These are phyloP conservation scores for Parathielavia hyrcaniae DNA, from an alignment of 495 filamentous ascomycete species.

Conservation along the genomic window DNA sequence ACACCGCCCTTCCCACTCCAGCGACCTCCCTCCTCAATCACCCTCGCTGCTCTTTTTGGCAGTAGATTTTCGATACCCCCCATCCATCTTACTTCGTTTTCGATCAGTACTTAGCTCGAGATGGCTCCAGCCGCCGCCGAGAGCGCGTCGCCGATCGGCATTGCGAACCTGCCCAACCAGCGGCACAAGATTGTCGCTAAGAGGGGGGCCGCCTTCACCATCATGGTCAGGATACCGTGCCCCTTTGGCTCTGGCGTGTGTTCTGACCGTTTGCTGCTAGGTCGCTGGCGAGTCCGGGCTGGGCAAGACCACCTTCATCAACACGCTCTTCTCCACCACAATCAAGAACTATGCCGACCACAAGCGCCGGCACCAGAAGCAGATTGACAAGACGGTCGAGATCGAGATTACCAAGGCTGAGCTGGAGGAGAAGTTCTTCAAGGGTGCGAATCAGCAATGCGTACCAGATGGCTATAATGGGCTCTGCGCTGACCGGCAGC, in stretches of 20 bases:
- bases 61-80: conserved; percentile 15
- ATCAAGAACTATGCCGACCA: conserved; percentile 99
- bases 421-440: conserved; percentile 99
- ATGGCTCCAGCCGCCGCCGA: conserved; percentile 75
- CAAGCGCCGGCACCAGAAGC: conserved; percentile 96
- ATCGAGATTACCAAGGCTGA: conserved; percentile 99
- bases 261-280: conserved; percentile 37
- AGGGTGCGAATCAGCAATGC: conserved; percentile 55
- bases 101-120: conserved; percentile 33
- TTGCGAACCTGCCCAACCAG: conserved; percentile 98
- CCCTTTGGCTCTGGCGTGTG: background rate
- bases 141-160: conserved; percentile 91
- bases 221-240: conserved; percentile 68
- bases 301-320: conserved; percentile 99
- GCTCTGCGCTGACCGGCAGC: conserved; percentile 20
- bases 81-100: conserved; percentile 12
- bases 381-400: conserved; percentile 98
- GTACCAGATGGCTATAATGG: conserved; percentile 2
- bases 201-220: conserved; percentile 96
- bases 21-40: conserved; percentile 20
- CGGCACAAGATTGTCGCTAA: conserved; percentile 99
- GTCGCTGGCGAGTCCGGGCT: conserved; percentile 97
- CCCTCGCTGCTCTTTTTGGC: conserved; percentile 18
- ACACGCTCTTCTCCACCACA: conserved; percentile 98
- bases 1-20: conserved; percentile 22